phyloP scores from a whole-genome alignment of 2,329 filamentous ascomycete genomes.

The Arachnopeziza araneosa region DNA sequence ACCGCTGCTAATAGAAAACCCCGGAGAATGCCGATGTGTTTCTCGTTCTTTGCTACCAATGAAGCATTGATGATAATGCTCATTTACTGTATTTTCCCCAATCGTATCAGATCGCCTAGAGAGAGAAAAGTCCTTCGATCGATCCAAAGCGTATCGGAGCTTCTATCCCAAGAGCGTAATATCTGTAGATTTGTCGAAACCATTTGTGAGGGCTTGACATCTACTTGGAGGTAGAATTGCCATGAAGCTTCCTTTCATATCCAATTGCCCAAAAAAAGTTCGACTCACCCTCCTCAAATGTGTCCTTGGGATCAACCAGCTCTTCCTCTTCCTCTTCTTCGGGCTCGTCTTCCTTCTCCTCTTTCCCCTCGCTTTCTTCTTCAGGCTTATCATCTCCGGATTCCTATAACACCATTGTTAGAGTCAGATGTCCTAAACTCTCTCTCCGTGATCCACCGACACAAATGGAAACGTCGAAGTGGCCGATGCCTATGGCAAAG shows the following conservation, averaged over 20 bases:
- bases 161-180: too few relatives aligned
- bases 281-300: constrained; percentile 83
- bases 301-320: constrained; percentile 78
- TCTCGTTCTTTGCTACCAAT: not conserved
- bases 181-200: too few relatives aligned
- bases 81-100: too few relatives aligned
- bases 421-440: not conserved
- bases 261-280: not conserved
- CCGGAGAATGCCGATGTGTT: not conserved
- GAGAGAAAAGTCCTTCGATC: too few relatives aligned
- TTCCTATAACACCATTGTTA: constrained; percentile 10
- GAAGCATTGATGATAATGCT: too few relatives aligned
- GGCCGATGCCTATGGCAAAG: not conserved
- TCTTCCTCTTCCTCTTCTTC: constrained; percentile 68
- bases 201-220: too few relatives aligned
- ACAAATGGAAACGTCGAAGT: not conserved
- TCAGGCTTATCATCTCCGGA: constrained; percentile 31
- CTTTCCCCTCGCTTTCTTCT: constrained; percentile 43
- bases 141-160: too few relatives aligned
- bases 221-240: too few relatives aligned
- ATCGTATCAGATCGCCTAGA: too few relatives aligned
- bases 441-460: not conserved
- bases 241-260: too few relatives aligned
- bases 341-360: constrained; percentile 45
- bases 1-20: not conserved